phyloP scores from a whole-genome alignment of 1,284 basidiomycete species.

The Cryptococcus neoformans region DNA sequence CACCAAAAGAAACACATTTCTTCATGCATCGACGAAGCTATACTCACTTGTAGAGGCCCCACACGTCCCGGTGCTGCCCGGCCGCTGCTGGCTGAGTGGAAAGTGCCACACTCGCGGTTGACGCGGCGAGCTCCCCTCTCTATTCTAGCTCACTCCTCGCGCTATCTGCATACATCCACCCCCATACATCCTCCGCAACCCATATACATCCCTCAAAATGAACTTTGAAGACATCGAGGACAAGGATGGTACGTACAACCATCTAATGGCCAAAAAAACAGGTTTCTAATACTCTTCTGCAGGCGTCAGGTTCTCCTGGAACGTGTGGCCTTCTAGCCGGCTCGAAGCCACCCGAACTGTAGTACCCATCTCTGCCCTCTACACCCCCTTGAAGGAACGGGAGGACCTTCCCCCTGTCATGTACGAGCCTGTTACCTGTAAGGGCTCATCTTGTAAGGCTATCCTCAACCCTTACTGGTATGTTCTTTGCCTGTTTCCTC shows the following conservation, averaged over 20 bases:
- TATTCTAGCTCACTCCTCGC: too few species aligned
- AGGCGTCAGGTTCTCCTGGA: constrained; percentile 95
- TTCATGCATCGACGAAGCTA: too few species aligned
- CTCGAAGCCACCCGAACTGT: constrained; percentile 98
- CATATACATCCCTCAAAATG: constrained; percentile 14
- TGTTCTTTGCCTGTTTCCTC: constrained; percentile 21
- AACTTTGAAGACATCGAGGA: constrained; percentile 59
- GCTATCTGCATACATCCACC: too few species aligned
- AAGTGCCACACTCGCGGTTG: too few species aligned
- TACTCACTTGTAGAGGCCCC: too few species aligned
- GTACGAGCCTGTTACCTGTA: constrained; percentile 98
- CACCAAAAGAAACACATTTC: too few species aligned
- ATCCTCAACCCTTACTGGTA: constrained; percentile 98
- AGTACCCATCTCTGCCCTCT: constrained; percentile 96
- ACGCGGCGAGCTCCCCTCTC: too few species aligned
- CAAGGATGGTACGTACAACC: constrained; percentile 54
- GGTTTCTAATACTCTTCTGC: neutral
- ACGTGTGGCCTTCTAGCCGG: constrained; percentile 96
- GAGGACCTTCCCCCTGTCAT: constrained; percentile 94
- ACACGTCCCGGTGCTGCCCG: too few species aligned
- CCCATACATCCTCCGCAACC: too few species aligned
- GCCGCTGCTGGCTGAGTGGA: too few species aligned
- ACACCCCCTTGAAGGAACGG: constrained; percentile 91
- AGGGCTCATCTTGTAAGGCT: constrained; percentile 85
- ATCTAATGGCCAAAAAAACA: neutral